Base-by-base conservation (phyloP, 371 early-diverging fungal genomes). In the Circinella umbellata region DNA sequence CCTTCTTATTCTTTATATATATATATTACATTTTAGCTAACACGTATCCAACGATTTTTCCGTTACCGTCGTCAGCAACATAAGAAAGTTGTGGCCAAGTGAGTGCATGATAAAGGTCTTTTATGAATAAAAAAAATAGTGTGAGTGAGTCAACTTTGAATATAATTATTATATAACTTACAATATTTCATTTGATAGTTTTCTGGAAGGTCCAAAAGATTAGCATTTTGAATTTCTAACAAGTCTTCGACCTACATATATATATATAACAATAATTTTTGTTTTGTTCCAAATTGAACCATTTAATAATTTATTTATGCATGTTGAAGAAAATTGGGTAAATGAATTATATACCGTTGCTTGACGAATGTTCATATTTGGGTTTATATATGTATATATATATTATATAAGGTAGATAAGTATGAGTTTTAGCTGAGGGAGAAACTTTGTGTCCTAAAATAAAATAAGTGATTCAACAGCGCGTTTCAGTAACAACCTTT, bases 131-230 rank as follows among this genome's bases (percentile, higher is more conserved):
- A 18, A 54, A 46, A 55, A n/a, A 53, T 36, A 37, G 13, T 51
- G 53, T 51, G 10, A 64, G 63, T 57, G 15, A 15, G 10, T 57
- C n/a, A 13, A 27, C 27, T 34, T 27, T n/a, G 27, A 34, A 7
- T 15, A 11, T 11, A 1, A 47, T 15, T 47, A 1, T 11, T 11
- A 47, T 11, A 47, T 11, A 47, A 14, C 84, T 84, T 85, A 86
- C 91, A 99, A 83, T 98, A 99, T 81, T 99, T 99, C 93, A 99
- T 94, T 76, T 95, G 94, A 81, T 99, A 99, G 89, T 99, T 99
- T 79, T 99, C 99, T 4, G 99, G 99, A 64, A 99, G 88, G 81
- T 98, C 98, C 69, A 88, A 85, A 69, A 99, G 83, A 82, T 99
- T 99, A 89, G 96, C 96, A 77, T 95, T 91, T 86, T 99, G 98